Evolutionary conservation across 441 rosid genomes (phyloP).

Genomic region (Arabidopsis lyrata): DNA sequence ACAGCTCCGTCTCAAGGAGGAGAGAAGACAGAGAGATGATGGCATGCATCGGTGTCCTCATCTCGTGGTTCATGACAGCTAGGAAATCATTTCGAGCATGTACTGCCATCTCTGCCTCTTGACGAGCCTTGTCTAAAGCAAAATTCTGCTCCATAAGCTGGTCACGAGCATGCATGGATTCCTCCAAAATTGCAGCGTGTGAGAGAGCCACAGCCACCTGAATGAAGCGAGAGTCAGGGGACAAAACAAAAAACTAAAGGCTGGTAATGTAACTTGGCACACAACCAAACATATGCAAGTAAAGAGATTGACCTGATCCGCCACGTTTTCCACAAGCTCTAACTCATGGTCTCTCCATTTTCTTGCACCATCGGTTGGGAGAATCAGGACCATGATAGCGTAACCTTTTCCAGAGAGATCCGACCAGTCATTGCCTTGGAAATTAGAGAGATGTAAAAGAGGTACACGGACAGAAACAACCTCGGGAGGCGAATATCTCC

Average conservation of each 20-base stretch:
- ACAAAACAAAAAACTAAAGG: neutral
- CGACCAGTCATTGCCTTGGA: conserved; percentile 87
- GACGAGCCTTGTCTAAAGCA: conserved; percentile 78
- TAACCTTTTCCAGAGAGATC: conserved; percentile 79
- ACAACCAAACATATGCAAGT: conserved; percentile 28
- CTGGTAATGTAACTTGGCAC: neutral
- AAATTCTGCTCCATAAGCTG: conserved; percentile 86
- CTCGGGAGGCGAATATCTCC: conserved; percentile 70
- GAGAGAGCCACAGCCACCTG: conserved; percentile 98
- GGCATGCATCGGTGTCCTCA: conserved; percentile 95
- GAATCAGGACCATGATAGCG: conserved; percentile 90
- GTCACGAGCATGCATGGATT: conserved; percentile 88
- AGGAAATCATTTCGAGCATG: conserved; percentile 94
- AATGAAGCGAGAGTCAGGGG: conserved; percentile 23
- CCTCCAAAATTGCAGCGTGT: conserved; percentile 94
- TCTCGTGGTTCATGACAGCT: conserved; percentile 97
- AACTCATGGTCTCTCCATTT: conserved; percentile 92
- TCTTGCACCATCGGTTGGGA: conserved; percentile 81
- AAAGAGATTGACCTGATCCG: conserved; percentile 76
- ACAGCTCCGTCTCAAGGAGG: conserved; percentile 78
- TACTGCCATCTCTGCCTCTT: conserved; percentile 86
- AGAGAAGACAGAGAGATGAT: conserved; percentile 89
- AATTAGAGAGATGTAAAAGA: conserved; percentile 77
- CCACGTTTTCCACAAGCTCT: conserved; percentile 93
- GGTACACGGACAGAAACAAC: conserved; percentile 97